These are phyloP conservation scores for Vitis rupestris DNA, from an alignment of 164 flowering plant genomes.

Conservation along the genomic window DNA sequence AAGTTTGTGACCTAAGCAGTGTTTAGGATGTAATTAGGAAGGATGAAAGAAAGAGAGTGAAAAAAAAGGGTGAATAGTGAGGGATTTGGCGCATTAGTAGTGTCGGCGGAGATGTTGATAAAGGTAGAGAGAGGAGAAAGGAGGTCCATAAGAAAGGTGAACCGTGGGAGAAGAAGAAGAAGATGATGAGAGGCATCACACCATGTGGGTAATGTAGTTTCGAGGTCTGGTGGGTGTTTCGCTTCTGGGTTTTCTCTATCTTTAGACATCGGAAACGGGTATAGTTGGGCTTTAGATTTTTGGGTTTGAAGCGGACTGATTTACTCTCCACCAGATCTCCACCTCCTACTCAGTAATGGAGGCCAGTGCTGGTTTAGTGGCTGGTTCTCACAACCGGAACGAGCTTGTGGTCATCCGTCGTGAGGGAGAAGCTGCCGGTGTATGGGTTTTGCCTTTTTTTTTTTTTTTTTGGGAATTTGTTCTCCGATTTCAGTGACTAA, in stretches of 20 bases:
- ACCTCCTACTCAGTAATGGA: slow-evolving; percentile 30
- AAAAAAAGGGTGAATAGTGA: not conserved
- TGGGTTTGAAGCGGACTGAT: too few species aligned
- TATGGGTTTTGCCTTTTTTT: not conserved
- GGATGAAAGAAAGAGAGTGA: not conserved
- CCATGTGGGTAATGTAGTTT: too few species aligned
- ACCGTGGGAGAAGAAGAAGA: too few species aligned
- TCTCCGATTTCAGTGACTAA: too few species aligned
- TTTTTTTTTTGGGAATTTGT: not conserved
- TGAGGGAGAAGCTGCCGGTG: slow-evolving; percentile 26
- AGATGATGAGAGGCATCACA: too few species aligned
- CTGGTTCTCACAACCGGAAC: slow-evolving; percentile 64
- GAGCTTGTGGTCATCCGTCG: slow-evolving; percentile 60
- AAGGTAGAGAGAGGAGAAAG: slow-evolving; percentile 3
- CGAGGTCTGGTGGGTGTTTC: too few species aligned
- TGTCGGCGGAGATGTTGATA: slow-evolving; percentile 45
- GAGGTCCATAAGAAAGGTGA: too few species aligned
- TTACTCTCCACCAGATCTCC: too few species aligned
- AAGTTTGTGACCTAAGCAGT: not conserved
- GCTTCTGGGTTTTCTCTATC: too few species aligned
- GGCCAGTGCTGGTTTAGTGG: slow-evolving; percentile 59
- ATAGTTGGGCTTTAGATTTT: too few species aligned
- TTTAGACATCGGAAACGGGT: too few species aligned
- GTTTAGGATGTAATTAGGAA: not conserved
- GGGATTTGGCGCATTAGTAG: slow-evolving; percentile 22